Evolutionary conservation across 1,284 basidiomycete genomes (phyloP).

Genomic region (Anthracocystis panici-leucophaei): DNA sequence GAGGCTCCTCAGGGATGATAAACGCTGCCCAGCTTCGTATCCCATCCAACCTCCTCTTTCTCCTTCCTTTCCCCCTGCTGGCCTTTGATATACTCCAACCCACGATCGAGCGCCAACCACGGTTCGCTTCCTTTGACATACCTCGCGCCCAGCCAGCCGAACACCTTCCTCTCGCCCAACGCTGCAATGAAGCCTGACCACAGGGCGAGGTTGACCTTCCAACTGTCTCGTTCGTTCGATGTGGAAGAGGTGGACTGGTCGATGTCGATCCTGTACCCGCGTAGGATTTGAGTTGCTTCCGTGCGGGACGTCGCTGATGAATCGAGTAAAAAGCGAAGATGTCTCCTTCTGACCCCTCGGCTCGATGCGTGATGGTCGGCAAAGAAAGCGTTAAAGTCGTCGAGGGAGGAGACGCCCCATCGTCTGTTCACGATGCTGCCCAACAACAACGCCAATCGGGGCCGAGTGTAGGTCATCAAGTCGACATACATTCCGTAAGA

Average conservation of each 20-base stretch:
- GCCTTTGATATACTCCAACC: slow-evolving; percentile 15
- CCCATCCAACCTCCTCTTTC: slow-evolving; percentile 14
- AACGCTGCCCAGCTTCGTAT: slow-evolving; percentile 33
- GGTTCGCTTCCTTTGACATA: slow-evolving; percentile 52
- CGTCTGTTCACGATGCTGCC: slow-evolving; percentile 53
- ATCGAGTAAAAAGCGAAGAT: slow-evolving; percentile 42
- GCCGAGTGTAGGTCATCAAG: slow-evolving; percentile 73
- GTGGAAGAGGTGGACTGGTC: slow-evolving; percentile 66
- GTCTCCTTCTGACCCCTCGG: slow-evolving; percentile 4
- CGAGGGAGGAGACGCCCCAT: slow-evolving; percentile 69
- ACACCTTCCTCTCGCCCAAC: slow-evolving; percentile 33
- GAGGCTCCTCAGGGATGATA: slow-evolving; percentile 7
- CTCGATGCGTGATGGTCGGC: background rate
- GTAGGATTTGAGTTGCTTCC: slow-evolving; percentile 69
- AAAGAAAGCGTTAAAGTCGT: slow-evolving; percentile 72
- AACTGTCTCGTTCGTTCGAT: background rate
- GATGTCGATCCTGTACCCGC: slow-evolving; percentile 69
- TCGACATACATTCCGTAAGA: slow-evolving; percentile 75
- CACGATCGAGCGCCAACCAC: slow-evolving; percentile 45
- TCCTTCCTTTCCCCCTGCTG: background rate
- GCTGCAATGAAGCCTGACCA: slow-evolving; percentile 17
- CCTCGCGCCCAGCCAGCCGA: slow-evolving; percentile 38
- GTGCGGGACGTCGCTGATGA: slow-evolving; percentile 63
- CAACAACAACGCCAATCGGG: slow-evolving; percentile 71
- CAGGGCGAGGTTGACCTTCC: slow-evolving; percentile 16